A percentile compares a stretch with the other conserved stretches of the same genome.
phyloP scores from a whole-genome alignment of 768 basidiomycete genomes.

The Xerocomellus chrysenteron region DNA sequence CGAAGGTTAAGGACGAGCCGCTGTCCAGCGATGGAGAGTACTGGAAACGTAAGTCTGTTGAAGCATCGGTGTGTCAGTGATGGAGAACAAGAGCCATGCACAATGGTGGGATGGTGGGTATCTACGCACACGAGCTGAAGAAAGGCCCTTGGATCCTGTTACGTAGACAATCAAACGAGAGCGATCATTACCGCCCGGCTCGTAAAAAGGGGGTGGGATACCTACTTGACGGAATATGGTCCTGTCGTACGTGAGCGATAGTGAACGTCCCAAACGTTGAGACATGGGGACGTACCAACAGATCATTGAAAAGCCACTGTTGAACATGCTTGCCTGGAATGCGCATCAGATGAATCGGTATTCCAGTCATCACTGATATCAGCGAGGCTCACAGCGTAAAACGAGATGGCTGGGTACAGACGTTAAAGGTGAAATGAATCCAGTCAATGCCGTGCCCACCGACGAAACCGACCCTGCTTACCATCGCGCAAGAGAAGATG shows the following conservation, averaged over 20 bases:
- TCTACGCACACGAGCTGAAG: not conserved
- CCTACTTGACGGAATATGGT: slow-evolving; percentile 5
- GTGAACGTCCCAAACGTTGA: too few species aligned
- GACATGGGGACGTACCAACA: slow-evolving; percentile 10
- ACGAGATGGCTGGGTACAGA: slow-evolving; percentile 11
- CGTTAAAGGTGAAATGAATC: not conserved
- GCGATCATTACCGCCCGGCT: too few species aligned
- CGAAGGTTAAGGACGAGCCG: slow-evolving; percentile 25
- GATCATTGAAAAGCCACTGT: not conserved
- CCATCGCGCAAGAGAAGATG: slow-evolving; percentile 25
- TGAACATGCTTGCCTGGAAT: slow-evolving; percentile 7
- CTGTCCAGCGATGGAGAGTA: slow-evolving; percentile 20
- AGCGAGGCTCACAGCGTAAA: slow-evolving; percentile 12
- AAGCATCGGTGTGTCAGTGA: not conserved
- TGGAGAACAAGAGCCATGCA: too few species aligned
- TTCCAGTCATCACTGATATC: too few species aligned
- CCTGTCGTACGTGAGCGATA: slow-evolving; percentile 3
- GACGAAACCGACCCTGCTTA: not conserved
- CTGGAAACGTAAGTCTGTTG: slow-evolving; percentile 7
- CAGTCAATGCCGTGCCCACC: too few species aligned
- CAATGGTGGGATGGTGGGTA: not conserved
- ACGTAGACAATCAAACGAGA: too few species aligned
- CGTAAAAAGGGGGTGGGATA: too few species aligned
- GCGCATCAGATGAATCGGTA: not conserved
- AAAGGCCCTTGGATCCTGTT: not conserved